Conservation (phyloP, 371 early-diverging fungal genomes). For the Circinella umbellata region DNA sequence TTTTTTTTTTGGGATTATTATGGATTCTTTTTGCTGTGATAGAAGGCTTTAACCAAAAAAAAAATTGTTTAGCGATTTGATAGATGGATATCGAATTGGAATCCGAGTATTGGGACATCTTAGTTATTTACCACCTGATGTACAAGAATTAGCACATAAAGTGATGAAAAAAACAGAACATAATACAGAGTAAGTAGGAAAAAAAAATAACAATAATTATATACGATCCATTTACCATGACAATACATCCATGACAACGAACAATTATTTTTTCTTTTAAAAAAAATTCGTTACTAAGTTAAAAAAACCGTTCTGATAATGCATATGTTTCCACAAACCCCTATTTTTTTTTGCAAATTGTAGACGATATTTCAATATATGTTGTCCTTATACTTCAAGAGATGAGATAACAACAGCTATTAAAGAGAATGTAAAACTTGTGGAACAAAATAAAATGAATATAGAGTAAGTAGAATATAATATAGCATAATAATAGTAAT, state of each 20-base stretch:
- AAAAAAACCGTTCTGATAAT: neutral
- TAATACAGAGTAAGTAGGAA: conserved; percentile 60
- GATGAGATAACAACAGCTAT: conserved; percentile 87
- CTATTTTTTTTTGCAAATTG: neutral
- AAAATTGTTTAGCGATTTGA: conserved; percentile 62
- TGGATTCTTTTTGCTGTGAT: too few species aligned
- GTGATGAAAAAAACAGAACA: conserved; percentile 73
- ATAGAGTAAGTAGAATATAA: conserved; percentile 45
- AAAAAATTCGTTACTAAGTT: neutral
- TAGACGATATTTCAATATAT: conserved; percentile 88
- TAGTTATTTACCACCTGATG: conserved; percentile 62
- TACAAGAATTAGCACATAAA: conserved; percentile 59
- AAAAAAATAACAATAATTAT: too few species aligned
- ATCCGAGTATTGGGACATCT: conserved; percentile 87
- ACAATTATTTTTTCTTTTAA: too few species aligned
- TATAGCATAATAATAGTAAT: too few species aligned
- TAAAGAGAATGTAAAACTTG: conserved; percentile 50
- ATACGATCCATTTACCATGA: too few species aligned
- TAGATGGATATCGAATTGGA: conserved; percentile 74
- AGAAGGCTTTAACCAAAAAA: neutral
- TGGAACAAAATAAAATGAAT: conserved; percentile 57
- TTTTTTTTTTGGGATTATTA: too few species aligned
- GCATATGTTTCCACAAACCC: neutral
- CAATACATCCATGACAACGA: too few species aligned
- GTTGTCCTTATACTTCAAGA: conserved; percentile 96